Evolutionary conservation across 2,329 filamentous ascomycete species (phyloP).

Genomic region (Nigrospora oryzae): DNA sequence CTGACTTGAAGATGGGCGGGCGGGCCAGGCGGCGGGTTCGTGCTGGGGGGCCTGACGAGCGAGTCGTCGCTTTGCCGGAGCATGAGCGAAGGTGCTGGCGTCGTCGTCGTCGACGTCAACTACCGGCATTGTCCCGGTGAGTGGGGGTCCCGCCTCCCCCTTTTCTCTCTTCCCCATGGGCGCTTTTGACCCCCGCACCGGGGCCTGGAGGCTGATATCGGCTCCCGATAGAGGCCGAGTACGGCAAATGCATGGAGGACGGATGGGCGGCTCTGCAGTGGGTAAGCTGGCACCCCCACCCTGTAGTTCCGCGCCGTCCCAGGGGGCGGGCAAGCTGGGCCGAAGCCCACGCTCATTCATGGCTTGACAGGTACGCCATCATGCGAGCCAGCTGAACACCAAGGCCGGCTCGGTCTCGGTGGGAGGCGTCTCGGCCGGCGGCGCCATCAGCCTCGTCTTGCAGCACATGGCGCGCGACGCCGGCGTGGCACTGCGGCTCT

Average conservation of each 20-base stretch:
- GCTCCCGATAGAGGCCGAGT: slow-evolving; percentile 17
- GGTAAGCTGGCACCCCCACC: slow-evolving; percentile 12
- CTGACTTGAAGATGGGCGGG: not conserved
- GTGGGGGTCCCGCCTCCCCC: not conserved
- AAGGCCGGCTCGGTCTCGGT: slow-evolving; percentile 24
- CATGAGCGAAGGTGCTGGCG: slow-evolving; percentile 25
- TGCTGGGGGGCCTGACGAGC: slow-evolving; percentile 22
- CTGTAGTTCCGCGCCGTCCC: too few species aligned
- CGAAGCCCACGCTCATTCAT: not conserved
- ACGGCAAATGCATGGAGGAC: slow-evolving; percentile 27
- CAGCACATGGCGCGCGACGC: slow-evolving; percentile 28
- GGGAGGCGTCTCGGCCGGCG: slow-evolving; percentile 29
- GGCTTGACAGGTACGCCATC: slow-evolving; percentile 13
- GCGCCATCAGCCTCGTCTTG: slow-evolving; percentile 22
- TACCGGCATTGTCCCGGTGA: slow-evolving; percentile 30
- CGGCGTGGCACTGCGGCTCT: slow-evolving; percentile 23
- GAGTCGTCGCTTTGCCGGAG: slow-evolving; percentile 24
- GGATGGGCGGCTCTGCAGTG: slow-evolving; percentile 25
- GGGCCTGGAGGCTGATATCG: too few species aligned
- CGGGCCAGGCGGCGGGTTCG: slow-evolving; percentile 26
- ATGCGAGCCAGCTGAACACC: slow-evolving; percentile 18
- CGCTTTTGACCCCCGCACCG: too few species aligned
- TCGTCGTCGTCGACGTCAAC: slow-evolving; percentile 28
- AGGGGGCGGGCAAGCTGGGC: too few species aligned
- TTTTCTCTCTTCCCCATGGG: too few species aligned